A percentile compares a stretch with the other conserved stretches of the same genome.
These are phyloP conservation scores for Mycena capillaripes DNA, from an alignment of 768 basidiomycete species.

Conservation along the genomic window DNA sequence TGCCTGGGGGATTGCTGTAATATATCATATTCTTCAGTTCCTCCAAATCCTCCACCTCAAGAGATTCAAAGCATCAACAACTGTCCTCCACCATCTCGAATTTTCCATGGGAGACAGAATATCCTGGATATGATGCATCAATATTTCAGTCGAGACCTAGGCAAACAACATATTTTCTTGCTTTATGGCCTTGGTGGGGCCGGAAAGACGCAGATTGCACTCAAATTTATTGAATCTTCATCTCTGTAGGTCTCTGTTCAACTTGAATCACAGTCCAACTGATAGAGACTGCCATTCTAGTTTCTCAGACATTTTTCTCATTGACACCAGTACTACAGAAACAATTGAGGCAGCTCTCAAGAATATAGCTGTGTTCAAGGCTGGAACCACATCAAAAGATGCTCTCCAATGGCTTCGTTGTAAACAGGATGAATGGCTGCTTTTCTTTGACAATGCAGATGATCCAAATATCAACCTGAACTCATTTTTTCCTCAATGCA, in stretches of 20 bases:
- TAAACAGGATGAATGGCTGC: neutral
- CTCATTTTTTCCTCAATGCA: neutral
- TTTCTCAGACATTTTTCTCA: neutral
- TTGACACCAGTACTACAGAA: neutral
- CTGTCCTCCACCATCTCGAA: no score
- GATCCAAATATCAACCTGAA: neutral
- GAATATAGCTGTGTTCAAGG: neutral
- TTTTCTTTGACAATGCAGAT: slow-evolving; percentile 2
- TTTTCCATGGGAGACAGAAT: no score
- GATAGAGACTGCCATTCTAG: neutral
- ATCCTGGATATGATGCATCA: no score
- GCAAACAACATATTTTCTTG: no score
- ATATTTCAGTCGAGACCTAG: no score
- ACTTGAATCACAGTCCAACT: no score
- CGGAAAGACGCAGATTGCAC: neutral
- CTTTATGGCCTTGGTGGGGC: no score
- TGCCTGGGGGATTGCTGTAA: no score
- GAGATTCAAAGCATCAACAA: no score
- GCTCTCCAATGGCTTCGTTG: neutral
- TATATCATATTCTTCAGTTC: no score
- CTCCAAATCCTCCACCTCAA: no score
- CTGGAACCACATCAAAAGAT: neutral
- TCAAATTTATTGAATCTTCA: neutral
- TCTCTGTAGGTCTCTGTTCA: neutral
- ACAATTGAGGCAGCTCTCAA: neutral